phyloP scores from a whole-genome alignment of 306 rosid genomes.

The Potentilla sterilis region DNA sequence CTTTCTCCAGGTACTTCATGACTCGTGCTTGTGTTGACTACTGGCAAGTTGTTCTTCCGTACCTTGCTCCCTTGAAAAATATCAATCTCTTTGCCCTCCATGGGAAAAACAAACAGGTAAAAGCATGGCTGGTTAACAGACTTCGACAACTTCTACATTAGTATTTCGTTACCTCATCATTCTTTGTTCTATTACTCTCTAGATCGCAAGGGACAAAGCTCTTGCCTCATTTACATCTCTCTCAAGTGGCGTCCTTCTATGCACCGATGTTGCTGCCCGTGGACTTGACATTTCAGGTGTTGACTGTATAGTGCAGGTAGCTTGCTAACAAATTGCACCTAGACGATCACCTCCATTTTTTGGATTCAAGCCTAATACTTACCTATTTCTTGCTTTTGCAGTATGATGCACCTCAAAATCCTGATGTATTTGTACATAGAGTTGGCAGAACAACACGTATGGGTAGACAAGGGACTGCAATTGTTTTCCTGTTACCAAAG shows the following conservation, averaged over 20 bases:
- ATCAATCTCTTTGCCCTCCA: too few relatives aligned
- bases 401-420: conserved; percentile 98
- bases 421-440: too few relatives aligned
- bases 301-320: conserved; percentile 92
- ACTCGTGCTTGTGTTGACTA: conserved; percentile 94
- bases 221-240: conserved; percentile 78
- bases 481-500: too few relatives aligned
- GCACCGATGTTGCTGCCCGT: too few relatives aligned
- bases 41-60: conserved; percentile 86
- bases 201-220: conserved; percentile 86
- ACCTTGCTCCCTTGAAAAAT: conserved; percentile 58
- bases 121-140: conserved; percentile 2
- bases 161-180: conserved; percentile 18
- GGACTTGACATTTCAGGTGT: conserved; percentile 97
- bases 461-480: too few relatives aligned
- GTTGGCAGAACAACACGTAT: too few relatives aligned
- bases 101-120: conserved; percentile 91
- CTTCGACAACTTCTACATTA: conserved; percentile 14
- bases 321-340: conserved; percentile 17
- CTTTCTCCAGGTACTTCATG: conserved; percentile 98
- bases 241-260: conserved; percentile 75
- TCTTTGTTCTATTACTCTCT: conserved; percentile 13
- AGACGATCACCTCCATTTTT: conserved; percentile 17
- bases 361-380: neutral
- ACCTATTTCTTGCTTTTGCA: conserved; percentile 33